phyloP scores from a whole-genome alignment of 129 eudicot genomes.

The Tagetes erecta region DNA sequence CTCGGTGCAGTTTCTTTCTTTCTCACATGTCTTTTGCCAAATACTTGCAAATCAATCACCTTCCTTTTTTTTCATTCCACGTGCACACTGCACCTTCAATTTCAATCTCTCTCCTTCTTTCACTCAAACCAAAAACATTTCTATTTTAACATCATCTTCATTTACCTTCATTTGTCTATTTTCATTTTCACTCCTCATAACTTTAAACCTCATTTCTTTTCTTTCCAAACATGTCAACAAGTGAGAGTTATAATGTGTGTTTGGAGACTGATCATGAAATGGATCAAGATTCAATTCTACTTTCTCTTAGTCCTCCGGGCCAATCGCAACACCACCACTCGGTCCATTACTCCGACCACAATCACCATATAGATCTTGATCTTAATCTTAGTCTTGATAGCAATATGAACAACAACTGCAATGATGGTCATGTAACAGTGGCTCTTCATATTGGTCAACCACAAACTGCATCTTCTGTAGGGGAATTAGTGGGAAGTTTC shows the following conservation, averaged over 20 bases:
- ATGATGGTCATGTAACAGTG: constrained; percentile 51
- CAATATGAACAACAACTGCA: neutral
- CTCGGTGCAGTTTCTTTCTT: constrained; percentile 36
- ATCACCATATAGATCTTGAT: constrained; percentile 13
- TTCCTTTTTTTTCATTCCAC: constrained; percentile 40
- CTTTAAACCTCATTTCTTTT: neutral
- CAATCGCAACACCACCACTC: constrained; percentile 31
- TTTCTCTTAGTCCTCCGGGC: constrained; percentile 83
- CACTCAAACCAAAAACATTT: neutral
- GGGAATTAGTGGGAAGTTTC: constrained; percentile 12
- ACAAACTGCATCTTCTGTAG: constrained; percentile 13
- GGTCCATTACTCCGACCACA: too few species aligned
- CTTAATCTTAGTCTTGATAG: constrained; percentile 24
- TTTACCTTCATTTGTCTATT: constrained; percentile 9
- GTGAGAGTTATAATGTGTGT: constrained; percentile 40
- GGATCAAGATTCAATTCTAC: constrained; percentile 60
- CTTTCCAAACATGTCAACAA: constrained; percentile 45
- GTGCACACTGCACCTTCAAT: constrained; percentile 31
- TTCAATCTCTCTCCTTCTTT: constrained; percentile 16
- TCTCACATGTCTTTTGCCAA: constrained; percentile 48
- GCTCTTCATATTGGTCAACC: constrained; percentile 48
- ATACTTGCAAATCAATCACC: constrained; percentile 46
- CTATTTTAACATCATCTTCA: constrained; percentile 14
- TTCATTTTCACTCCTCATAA: too few species aligned
- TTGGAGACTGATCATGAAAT: constrained; percentile 47